phyloP scores from a whole-genome alignment of 495 filamentous ascomycete genomes.

The Tuber brumale region DNA sequence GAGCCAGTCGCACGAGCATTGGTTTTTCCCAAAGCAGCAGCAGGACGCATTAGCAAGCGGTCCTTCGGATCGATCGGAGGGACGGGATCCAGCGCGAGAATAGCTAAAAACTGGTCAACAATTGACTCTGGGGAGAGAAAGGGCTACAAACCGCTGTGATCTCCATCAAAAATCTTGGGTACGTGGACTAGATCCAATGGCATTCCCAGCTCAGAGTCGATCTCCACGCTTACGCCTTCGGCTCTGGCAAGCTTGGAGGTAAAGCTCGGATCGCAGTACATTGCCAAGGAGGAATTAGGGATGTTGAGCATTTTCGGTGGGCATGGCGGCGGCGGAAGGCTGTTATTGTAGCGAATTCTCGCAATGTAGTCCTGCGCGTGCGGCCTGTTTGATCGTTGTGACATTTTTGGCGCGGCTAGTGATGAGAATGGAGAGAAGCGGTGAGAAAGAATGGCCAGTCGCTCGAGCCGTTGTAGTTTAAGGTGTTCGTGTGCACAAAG shows the following conservation, averaged over 20 bases:
- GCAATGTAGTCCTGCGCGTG: slow-evolving; percentile 91
- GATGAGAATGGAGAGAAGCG: neutral
- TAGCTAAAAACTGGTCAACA: slow-evolving; percentile 53
- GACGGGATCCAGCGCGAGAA: slow-evolving; percentile 64
- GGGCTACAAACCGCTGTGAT: slow-evolving; percentile 67
- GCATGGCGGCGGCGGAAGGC: slow-evolving; percentile 82
- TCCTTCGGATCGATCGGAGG: slow-evolving; percentile 74
- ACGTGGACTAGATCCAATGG: slow-evolving; percentile 90
- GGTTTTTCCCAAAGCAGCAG: slow-evolving; percentile 75
- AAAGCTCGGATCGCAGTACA: slow-evolving; percentile 82
- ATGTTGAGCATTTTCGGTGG: slow-evolving; percentile 95
- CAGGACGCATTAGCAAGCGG: slow-evolving; percentile 67
- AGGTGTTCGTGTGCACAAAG: neutral
- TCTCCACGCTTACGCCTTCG: slow-evolving; percentile 91
- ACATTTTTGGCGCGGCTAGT: slow-evolving; percentile 14
- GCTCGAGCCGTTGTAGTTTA: neutral
- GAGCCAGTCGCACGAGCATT: slow-evolving; percentile 54
- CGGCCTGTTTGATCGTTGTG: slow-evolving; percentile 30
- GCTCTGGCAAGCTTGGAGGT: slow-evolving; percentile 79
- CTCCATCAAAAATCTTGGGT: slow-evolving; percentile 86
- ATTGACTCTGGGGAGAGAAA: neutral
- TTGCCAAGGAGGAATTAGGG: slow-evolving; percentile 78
- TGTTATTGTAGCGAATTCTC: slow-evolving; percentile 88
- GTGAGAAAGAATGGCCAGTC: neutral
- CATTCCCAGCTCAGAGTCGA: slow-evolving; percentile 97